Evolutionary conservation across 768 basidiomycete species (phyloP), one percentile per base, ranked within the genome.

Genomic region (Zangia roseola): DNA sequence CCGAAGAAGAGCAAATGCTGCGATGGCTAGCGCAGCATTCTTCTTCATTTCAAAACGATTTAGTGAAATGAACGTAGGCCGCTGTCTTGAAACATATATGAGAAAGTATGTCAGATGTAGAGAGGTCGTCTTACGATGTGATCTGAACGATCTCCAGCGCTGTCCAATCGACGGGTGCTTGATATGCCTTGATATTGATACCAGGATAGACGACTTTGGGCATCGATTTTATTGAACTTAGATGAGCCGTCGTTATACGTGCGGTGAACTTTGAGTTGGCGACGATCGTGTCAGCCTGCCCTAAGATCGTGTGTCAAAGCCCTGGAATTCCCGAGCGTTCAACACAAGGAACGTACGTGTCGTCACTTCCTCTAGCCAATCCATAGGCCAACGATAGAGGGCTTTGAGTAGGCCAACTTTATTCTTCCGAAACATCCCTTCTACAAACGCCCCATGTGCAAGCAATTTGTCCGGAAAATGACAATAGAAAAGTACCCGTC

Each of bases 31-130:
- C 2, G 79, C 79, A 1, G 77, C 78, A 57, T 98, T 95, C 71
- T 99, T 99, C 75, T 98, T 98, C 60, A 78, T 81, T 69, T 99
- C 97, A 62, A 95, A 98, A 2, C 95, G 87, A 64, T 99, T 98
- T 30, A 98, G 72, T 5, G 94, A 91, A 1, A 97, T 61, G 4
- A 98, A 68, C 0, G 91, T 93, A 1, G 88, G 90, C 4, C 77
- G 75, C 28, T 45, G 31, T 19, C 65, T 69, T 79, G 66, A 36
- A 84, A 85, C 56, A 26, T 46, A 16, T 20, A 39, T 47, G 23
- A 57, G 40, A 12, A 50, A 6, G 17, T 6, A 41, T n/a, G 17
- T 31, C 38, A 17, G 26, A 5, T 3, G n/a, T 13, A 9, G 1
- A 24, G 9, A 20, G 10, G 2, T 21, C 9, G 8, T 35, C 86